Evolutionary conservation across 2,329 filamentous ascomycete genomes (phyloP).

Genomic region (Xenoacremonium recifei): DNA sequence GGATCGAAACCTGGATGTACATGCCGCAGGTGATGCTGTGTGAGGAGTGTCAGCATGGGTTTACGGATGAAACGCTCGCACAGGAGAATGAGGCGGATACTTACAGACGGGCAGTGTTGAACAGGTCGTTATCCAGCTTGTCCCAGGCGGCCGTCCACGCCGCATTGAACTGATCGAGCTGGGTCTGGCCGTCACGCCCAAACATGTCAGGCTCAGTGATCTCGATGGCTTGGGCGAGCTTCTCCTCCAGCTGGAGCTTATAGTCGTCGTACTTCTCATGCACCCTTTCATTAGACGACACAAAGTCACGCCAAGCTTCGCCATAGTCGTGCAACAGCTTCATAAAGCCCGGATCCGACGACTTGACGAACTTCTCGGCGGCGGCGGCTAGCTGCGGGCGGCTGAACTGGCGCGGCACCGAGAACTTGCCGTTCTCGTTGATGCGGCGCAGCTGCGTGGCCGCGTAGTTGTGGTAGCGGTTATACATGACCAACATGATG

Average conservation of each 20-base stretch:
- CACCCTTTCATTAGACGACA: neutral
- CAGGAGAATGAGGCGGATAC: neutral
- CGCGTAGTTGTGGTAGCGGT: slow-evolving; percentile 68
- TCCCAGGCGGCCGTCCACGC: slow-evolving; percentile 25
- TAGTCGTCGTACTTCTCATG: neutral
- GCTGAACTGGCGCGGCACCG: slow-evolving; percentile 7
- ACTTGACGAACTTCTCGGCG: neutral
- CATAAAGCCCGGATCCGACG: neutral
- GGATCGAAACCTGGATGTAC: slow-evolving; percentile 55
- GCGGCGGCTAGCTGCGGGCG: neutral
- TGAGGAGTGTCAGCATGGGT: neutral
- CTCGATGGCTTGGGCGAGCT: neutral
- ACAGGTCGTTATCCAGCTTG: slow-evolving; percentile 51
- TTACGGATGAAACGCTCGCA: neutral
- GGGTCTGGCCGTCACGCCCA: slow-evolving; percentile 7
- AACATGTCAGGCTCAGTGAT: slow-evolving; percentile 23
- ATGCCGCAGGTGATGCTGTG: slow-evolving; percentile 46
- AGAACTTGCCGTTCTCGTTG: slow-evolving; percentile 65
- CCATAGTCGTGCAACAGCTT: neutral
- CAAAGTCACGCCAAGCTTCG: neutral
- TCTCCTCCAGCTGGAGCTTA: neutral
- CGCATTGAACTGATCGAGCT: neutral
- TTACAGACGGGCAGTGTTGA: slow-evolving; percentile 51
- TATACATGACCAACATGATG: slow-evolving; percentile 66
- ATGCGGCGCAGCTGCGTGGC: slow-evolving; percentile 61